A percentile compares a stretch with the other conserved stretches of the same genome.
These are phyloP conservation scores for Xerocomus nothofagi DNA, from an alignment of 1,284 basidiomycete genomes.

Conservation along the genomic window DNA sequence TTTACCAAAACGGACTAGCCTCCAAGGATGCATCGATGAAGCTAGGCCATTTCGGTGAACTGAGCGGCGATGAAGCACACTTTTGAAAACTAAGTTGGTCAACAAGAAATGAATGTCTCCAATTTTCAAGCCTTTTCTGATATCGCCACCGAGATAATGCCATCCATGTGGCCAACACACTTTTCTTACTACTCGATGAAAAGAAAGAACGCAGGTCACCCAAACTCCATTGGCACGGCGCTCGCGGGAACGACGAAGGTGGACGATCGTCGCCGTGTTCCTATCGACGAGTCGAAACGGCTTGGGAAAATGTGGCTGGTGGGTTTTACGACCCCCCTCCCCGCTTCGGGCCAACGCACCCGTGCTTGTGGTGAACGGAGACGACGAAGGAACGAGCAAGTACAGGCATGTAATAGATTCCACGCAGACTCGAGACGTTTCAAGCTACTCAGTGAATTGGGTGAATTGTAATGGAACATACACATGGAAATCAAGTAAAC, in stretches of 20 bases:
- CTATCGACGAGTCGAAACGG: constrained; percentile 5
- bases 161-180: constrained; percentile 6
- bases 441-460: no score
- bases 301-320: constrained; percentile 6
- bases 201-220: constrained; percentile 7
- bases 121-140: not conserved
- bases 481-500: no score
- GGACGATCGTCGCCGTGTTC: constrained; percentile 8
- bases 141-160: not conserved
- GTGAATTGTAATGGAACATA: no score
- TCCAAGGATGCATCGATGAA: no score
- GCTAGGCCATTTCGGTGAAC: constrained; percentile 11
- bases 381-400: not conserved
- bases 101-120: not conserved
- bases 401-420: not conserved
- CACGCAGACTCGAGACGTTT: no score
- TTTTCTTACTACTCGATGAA: not conserved
- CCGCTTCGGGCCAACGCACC: not conserved
- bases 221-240: constrained; percentile 9
- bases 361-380: not conserved
- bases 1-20: no score
- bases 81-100: not conserved
- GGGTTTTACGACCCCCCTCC: constrained; percentile 18
- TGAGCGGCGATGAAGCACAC: not conserved
- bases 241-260: constrained; percentile 3